phyloP scores from a whole-genome alignment of 1,284 basidiomycete species.

The Cryptococcus wingfieldii region DNA sequence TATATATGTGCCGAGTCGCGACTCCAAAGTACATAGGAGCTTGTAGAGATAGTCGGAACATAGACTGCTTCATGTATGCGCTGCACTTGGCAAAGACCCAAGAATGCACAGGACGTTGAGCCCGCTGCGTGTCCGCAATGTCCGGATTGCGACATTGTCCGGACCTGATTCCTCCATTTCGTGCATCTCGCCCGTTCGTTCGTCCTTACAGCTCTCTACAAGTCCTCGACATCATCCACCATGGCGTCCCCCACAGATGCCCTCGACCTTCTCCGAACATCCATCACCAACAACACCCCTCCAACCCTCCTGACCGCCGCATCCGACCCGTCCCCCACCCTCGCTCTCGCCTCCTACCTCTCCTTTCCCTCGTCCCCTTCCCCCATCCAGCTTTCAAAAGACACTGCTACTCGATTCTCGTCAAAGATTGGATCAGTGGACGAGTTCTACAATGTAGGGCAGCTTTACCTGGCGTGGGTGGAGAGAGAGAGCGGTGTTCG shows the following conservation, averaged over 20 bases:
- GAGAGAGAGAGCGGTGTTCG: slow-evolving; percentile 66
- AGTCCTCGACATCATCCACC: not conserved
- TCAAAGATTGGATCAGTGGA: slow-evolving; percentile 54
- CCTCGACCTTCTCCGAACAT: slow-evolving; percentile 37
- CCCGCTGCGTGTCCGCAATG: too few relatives aligned
- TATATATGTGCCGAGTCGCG: too few relatives aligned
- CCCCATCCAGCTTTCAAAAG: slow-evolving; percentile 60
- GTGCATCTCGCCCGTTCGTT: too few relatives aligned
- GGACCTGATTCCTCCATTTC: too few relatives aligned
- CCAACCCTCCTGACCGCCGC: slow-evolving; percentile 47
- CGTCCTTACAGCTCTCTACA: too few relatives aligned
- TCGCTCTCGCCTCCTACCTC: slow-evolving; percentile 63
- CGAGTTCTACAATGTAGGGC: slow-evolving; percentile 73
- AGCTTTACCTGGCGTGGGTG: slow-evolving; percentile 74
- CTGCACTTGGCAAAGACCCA: too few relatives aligned
- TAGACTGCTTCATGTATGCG: too few relatives aligned
- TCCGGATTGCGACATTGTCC: too few relatives aligned
- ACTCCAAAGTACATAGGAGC: too few relatives aligned
- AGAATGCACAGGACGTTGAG: too few relatives aligned
- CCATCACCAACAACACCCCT: slow-evolving; percentile 23
- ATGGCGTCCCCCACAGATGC: slow-evolving; percentile 25
- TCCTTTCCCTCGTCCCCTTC: slow-evolving; percentile 53
- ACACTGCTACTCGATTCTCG: slow-evolving; percentile 64
- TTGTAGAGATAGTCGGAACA: too few relatives aligned
- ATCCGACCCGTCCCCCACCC: slow-evolving; percentile 51